A percentile compares a stretch with the other conserved stretches of the same genome.
Conservation (phyloP, 495 filamentous ascomycete species). For the Xylaria venustula region DNA sequence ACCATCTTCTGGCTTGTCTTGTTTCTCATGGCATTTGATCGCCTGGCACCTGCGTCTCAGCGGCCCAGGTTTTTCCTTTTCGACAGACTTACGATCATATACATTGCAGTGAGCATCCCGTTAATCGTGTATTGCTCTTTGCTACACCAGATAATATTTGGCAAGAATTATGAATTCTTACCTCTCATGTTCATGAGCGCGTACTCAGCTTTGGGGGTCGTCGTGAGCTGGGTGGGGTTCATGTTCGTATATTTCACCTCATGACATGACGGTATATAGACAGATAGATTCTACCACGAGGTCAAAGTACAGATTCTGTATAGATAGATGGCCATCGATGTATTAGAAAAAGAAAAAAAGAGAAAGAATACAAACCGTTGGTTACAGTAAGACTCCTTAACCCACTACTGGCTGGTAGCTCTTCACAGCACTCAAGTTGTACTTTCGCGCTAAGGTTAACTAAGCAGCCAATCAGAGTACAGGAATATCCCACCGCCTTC, state of each 20-base stretch:
- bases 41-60: conserved; percentile 75
- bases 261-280: conserved; percentile 21
- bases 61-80: conserved; percentile 78
- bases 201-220: conserved; percentile 91
- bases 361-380: background rate
- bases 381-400: too few relatives aligned
- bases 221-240: conserved; percentile 95
- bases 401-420: too few relatives aligned
- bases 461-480: conserved; percentile 2
- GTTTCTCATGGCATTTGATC: conserved; percentile 84
- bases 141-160: conserved; percentile 78
- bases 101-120: conserved; percentile 83
- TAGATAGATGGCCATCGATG: background rate
- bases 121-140: conserved; percentile 86
- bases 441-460: background rate
- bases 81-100: conserved; percentile 85
- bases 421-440: too few relatives aligned
- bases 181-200: conserved; percentile 97
- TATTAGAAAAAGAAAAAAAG: background rate
- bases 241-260: conserved; percentile 88
- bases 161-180: conserved; percentile 80
- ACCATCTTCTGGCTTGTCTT: conserved; percentile 88
- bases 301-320: too few relatives aligned
- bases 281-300: too few relatives aligned
- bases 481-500: conserved; percentile 10